These are phyloP conservation scores for Termitomyces eurrhizus DNA, from an alignment of 768 basidiomycete genomes.

Conservation along the genomic window DNA sequence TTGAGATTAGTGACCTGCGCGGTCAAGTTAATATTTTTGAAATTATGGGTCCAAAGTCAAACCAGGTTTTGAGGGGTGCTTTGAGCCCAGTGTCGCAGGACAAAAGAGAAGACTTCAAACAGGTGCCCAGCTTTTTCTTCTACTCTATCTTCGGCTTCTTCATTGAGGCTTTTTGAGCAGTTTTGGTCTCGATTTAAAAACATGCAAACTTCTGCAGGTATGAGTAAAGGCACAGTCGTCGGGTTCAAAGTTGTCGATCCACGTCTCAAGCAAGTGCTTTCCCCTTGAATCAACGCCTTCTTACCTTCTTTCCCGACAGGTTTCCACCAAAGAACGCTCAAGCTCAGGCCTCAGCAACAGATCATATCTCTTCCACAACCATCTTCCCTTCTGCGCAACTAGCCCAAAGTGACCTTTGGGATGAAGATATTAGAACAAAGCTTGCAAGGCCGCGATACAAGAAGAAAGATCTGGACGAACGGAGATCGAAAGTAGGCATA, in stretches of 20 bases:
- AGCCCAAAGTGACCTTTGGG: conserved; percentile 75
- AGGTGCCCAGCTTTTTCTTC: conserved; percentile 34
- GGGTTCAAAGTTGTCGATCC: conserved; percentile 77
- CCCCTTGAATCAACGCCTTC: neutral
- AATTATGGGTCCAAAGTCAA: conserved; percentile 83
- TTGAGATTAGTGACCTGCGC: conserved; percentile 71
- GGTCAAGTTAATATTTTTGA: conserved; percentile 79
- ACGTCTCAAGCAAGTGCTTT: conserved; percentile 61
- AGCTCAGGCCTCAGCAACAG: conserved; percentile 25
- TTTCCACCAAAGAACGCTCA: conserved; percentile 83
- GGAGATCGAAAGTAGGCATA: conserved; percentile 61
- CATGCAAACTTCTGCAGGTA: conserved; percentile 59
- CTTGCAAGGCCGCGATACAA: conserved; percentile 64
- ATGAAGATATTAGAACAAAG: conserved; percentile 44
- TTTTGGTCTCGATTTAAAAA: conserved; percentile 64
- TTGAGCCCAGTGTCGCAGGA: conserved; percentile 47
- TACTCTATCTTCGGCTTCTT: neutral
- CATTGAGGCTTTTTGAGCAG: conserved; percentile 27
- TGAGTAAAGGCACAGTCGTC: conserved; percentile 73
- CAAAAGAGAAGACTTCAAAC: conserved; percentile 50
- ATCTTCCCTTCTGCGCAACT: conserved; percentile 54
- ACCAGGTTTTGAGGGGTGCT: conserved; percentile 66
- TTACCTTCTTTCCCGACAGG: conserved; percentile 32
- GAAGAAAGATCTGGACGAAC: conserved; percentile 84
- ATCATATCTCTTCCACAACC: conserved; percentile 22